These are phyloP conservation scores for Tuber borchii DNA, from an alignment of 495 filamentous ascomycete genomes.

Conservation along the genomic window DNA sequence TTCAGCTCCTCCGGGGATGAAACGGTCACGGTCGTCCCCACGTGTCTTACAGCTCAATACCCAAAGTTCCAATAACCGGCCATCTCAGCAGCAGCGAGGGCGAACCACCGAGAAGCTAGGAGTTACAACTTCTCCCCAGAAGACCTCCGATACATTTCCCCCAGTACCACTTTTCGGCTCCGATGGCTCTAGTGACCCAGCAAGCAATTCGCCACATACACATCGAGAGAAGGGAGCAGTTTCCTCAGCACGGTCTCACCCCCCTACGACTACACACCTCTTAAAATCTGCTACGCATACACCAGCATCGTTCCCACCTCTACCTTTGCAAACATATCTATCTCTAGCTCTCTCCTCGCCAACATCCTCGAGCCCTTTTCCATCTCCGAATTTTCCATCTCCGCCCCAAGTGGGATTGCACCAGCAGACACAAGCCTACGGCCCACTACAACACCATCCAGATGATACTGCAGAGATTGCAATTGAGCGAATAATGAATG, in stretches of 20 bases:
- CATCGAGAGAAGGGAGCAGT: background rate
- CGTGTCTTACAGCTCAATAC: constrained; percentile 26
- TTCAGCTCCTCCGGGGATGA: constrained; percentile 23
- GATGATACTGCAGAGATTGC: constrained; percentile 97
- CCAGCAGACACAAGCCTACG: constrained; percentile 13
- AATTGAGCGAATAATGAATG: constrained; percentile 85
- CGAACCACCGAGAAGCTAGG: constrained; percentile 16
- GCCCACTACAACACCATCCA: constrained; percentile 54
- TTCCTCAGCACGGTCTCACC: background rate
- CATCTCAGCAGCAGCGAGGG: constrained; percentile 22
- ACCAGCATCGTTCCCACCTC: constrained; percentile 32
- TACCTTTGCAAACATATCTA: constrained; percentile 40
- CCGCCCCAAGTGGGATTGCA: constrained; percentile 8
- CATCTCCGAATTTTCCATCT: constrained; percentile 8
- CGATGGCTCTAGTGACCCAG: constrained; percentile 9
- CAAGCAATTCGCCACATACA: constrained; percentile 5
- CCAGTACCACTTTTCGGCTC: constrained; percentile 14
- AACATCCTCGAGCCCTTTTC: constrained; percentile 14
- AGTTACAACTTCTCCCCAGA: constrained; percentile 20
- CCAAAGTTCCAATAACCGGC: constrained; percentile 18
- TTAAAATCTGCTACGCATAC: constrained; percentile 21
- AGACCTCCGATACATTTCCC: background rate
- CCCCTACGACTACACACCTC: constrained; percentile 29
- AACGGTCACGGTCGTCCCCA: constrained; percentile 30
- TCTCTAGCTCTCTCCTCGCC: constrained; percentile 39